Conservation (phyloP, 805 yeast species). For the Metschnikowia amazonensis region DNA sequence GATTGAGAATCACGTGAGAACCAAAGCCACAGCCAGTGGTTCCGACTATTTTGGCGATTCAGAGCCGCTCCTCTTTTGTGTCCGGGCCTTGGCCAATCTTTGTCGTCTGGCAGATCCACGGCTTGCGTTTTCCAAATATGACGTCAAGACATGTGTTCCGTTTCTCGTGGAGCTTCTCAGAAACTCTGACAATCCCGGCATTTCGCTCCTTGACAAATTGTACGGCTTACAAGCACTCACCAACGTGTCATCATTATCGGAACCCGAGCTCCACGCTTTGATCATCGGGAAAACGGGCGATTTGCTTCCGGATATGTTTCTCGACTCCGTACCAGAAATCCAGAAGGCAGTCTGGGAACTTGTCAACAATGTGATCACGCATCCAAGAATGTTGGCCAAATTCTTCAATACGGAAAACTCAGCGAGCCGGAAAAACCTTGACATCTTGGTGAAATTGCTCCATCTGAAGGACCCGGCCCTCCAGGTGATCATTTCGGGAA, state of each 20-base stretch:
- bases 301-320: constrained; percentile 41
- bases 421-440: constrained; percentile 34
- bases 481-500: constrained; percentile 29
- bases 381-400: constrained; percentile 43
- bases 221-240: constrained; percentile 65
- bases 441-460: constrained; percentile 30
- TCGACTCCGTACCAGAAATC: constrained; percentile 39
- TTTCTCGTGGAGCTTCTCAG: constrained; percentile 42
- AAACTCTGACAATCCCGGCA: not conserved
- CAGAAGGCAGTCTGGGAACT: constrained; percentile 64
- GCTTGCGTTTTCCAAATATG: constrained; percentile 38
- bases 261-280: constrained; percentile 37
- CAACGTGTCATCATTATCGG: constrained; percentile 50
- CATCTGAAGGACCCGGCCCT: constrained; percentile 30
- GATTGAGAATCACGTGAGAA: constrained; percentile 17
- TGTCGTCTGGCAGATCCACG: constrained; percentile 43
- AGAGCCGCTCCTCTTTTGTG: constrained; percentile 29
- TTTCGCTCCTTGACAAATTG: constrained; percentile 37
- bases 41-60: not conserved
- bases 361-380: constrained; percentile 53
- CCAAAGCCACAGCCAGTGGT: constrained; percentile 24
- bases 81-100: constrained; percentile 43
- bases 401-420: constrained; percentile 52
- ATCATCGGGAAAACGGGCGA: constrained; percentile 45
- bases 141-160: constrained; percentile 42